Percentiles rank a stretch among this genome's conserved stretches.
Evolutionary conservation across 1,284 basidiomycete genomes (phyloP).

Genomic region (Rhodotorula sp.): DNA sequence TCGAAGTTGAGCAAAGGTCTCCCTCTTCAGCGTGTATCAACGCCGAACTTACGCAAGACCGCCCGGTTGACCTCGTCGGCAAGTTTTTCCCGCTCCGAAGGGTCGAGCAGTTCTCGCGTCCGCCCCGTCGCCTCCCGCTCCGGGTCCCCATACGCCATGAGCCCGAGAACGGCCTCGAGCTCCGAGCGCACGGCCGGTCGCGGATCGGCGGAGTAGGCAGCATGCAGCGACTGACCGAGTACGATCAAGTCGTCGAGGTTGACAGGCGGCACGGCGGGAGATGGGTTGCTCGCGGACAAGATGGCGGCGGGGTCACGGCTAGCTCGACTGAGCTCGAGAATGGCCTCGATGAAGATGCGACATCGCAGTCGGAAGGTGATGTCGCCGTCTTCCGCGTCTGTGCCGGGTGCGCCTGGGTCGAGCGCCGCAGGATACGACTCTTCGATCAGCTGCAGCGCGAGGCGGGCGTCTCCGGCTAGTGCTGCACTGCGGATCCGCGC

Average conservation of each 20-base stretch:
- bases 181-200: slow-evolving; percentile 64
- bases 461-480: slow-evolving; percentile 1
- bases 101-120: slow-evolving; percentile 56
- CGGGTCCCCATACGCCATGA: slow-evolving; percentile 75
- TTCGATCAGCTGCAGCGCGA: slow-evolving; percentile 18
- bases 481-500: slow-evolving; percentile 18
- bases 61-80: slow-evolving; percentile 76
- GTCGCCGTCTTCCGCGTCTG: slow-evolving; percentile 6
- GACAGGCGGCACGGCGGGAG: slow-evolving; percentile 55
- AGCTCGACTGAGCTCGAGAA: slow-evolving; percentile 53
- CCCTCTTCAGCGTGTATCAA: background rate
- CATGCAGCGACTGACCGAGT: slow-evolving; percentile 68
- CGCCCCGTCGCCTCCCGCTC: slow-evolving; percentile 59
- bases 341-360: slow-evolving; percentile 74
- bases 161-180: slow-evolving; percentile 69
- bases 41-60: slow-evolving; percentile 65
- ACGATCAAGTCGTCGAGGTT: slow-evolving; percentile 64
- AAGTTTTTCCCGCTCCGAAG: slow-evolving; percentile 51
- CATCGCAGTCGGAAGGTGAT: slow-evolving; percentile 28
- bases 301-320: slow-evolving; percentile 49
- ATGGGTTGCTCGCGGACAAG: slow-evolving; percentile 24
- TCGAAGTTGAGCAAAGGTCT: too few relatives aligned
- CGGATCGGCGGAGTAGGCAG: slow-evolving; percentile 64
- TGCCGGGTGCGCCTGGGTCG: background rate
- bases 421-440: slow-evolving; percentile 24